Evolutionary conservation across 345 rosid species (phyloP), one percentile per base, ranked within the genome.

Genomic region (Carallia pectinifolia): DNA sequence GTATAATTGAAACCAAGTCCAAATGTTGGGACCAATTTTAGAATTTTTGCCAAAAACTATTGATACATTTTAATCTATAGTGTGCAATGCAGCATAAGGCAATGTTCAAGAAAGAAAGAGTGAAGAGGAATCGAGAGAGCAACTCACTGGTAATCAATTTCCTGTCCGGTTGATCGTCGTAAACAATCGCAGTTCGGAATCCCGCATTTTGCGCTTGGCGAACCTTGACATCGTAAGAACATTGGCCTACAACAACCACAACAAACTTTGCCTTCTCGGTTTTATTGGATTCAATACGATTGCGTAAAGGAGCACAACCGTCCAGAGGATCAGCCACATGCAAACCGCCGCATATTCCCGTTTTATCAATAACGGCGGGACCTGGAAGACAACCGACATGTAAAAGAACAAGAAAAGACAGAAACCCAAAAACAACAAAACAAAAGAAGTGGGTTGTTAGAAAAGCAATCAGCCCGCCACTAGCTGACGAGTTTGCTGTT

Each of bases 181-280:
- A 89, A 6, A 91, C 91, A 58, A 89, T 85, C 38, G 79, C 95
- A 39, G 92, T 90, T 23, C 62, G 74, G 58, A 82, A 89, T 10
- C 92, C 92, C 0, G 71, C 79, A 39, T n/a, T 73, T 70, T 89
- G 94, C 4, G 87, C 89, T 39, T 85, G 81, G 34, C 73, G 64
- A 1, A 91, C 74, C 79, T 91, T 91, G 7, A 87, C 91, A 64
- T 87, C 83, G 64, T 87, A 91, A 58, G 89, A 69, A 52, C 97
- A 91, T 58, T 77, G 72, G 9, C 97, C 93, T 66, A 91, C 71
- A 62, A 80, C 80, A 0, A 87, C 84, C 73, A 91, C 75, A 38
- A 79, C 89, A 16, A 91, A 75, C 80, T 71, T 79, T 12, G 50
- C n/a, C 39, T 54, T 38, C 58, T 70, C 76, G 4, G 86, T 75